Percentiles rank a stretch among this genome's conserved stretches.
Evolutionary conservation across 108 stramenopile genomes (phyloP).

Genomic region (Conticribra guillardii): DNA sequence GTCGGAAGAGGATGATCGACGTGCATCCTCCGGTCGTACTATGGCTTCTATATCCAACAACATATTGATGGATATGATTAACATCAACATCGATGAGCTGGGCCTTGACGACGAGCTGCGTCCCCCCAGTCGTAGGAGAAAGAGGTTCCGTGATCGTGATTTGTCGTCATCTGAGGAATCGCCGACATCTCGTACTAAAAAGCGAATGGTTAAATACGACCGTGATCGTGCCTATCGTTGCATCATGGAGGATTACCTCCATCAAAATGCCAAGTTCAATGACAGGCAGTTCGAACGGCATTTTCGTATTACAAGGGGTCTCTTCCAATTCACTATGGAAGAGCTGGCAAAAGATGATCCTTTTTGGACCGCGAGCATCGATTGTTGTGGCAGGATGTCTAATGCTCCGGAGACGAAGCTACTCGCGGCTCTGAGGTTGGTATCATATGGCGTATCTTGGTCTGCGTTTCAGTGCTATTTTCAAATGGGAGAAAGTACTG

Average conservation of each 20-base stretch:
- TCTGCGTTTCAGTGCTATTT: slow-evolving; percentile 10
- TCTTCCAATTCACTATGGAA: not conserved
- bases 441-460: slow-evolving; percentile 16
- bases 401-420: slow-evolving; percentile 3
- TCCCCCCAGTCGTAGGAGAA: not conserved
- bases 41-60: too few species aligned
- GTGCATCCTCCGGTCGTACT: too few species aligned
- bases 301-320: slow-evolving; percentile 5
- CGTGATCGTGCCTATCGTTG: not conserved
- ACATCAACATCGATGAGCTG: too few species aligned
- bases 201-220: not conserved
- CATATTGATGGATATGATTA: too few species aligned
- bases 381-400: not conserved
- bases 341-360: slow-evolving; percentile 1
- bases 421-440: slow-evolving; percentile 1
- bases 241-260: not conserved
- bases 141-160: not conserved
- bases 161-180: too few species aligned
- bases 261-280: not conserved
- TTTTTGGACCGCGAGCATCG: slow-evolving; percentile 1
- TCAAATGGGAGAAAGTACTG: slow-evolving; percentile 23
- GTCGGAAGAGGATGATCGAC: too few species aligned
- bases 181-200: too few species aligned
- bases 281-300: slow-evolving; percentile 16
- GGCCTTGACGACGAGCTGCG: too few species aligned